Percentiles rank a stretch among this genome's conserved stretches.
phyloP scores from a whole-genome alignment of 169 alveolate genomes.

The Babesia ovis region DNA sequence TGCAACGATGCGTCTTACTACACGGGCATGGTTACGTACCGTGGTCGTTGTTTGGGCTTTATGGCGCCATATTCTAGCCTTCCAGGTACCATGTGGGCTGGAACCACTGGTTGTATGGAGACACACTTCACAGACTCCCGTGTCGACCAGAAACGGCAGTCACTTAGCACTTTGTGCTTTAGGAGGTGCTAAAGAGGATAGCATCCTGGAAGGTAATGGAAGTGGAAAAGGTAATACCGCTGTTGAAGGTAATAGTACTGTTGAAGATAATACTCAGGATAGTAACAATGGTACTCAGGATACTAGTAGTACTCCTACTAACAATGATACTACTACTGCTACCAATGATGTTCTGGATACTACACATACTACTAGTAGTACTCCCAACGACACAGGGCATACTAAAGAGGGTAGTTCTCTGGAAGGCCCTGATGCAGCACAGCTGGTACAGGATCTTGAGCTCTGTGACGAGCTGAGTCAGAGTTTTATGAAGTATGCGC shows the following conservation, averaged over 20 bases:
- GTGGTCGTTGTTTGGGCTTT: not conserved
- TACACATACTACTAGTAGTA: too few species aligned
- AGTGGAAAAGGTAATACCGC: not conserved
- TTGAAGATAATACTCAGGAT: not conserved
- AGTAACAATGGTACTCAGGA: not conserved
- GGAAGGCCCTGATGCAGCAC: too few species aligned
- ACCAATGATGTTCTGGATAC: not conserved
- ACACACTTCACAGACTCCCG: too few species aligned
- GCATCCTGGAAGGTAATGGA: not conserved
- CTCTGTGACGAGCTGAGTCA: constrained; percentile 62
- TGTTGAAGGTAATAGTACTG: not conserved
- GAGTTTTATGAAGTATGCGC: constrained; percentile 79
- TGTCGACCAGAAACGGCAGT: too few species aligned
- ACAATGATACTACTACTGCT: not conserved
- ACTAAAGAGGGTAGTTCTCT: too few species aligned
- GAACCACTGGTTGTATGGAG: not conserved
- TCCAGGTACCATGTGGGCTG: not conserved
- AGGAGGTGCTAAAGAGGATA: too few species aligned
- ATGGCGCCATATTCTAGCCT: not conserved
- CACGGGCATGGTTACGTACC: not conserved
- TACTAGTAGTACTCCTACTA: not conserved
- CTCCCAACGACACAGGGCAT: too few species aligned
- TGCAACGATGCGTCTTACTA: too few species aligned
- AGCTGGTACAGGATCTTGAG: constrained; percentile 33
- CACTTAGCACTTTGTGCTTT: too few species aligned